phyloP scores from a whole-genome alignment of 805 yeast genomes.

The Blastobotrys muscicola region DNA sequence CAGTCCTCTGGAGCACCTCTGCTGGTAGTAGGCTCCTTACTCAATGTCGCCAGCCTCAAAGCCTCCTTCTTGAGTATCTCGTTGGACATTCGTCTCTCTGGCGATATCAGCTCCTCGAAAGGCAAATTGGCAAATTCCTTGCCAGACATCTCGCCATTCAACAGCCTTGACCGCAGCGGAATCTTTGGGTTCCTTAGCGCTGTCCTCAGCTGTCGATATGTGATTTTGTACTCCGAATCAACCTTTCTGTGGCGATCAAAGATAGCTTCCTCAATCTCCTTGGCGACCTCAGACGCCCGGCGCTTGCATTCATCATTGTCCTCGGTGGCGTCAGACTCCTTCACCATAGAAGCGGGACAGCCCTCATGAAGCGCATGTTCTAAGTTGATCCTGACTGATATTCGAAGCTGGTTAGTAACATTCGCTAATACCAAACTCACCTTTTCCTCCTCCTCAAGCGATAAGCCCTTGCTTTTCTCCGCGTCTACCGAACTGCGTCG shows the following conservation, averaged over 20 bases:
- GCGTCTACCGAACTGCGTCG: neutral
- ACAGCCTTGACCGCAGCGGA: constrained; percentile 16
- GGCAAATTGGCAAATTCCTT: constrained; percentile 24
- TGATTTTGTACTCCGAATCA: constrained; percentile 16
- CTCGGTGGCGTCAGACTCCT: neutral
- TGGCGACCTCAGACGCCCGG: constrained; percentile 12
- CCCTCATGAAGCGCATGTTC: constrained; percentile 5
- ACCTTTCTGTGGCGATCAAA: constrained; percentile 14
- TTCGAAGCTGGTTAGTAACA: constrained; percentile 8
- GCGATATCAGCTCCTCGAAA: constrained; percentile 22
- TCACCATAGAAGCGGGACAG: neutral
- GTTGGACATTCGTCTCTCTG: constrained; percentile 19
- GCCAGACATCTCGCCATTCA: constrained; percentile 20
- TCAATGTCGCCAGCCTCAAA: constrained; percentile 21
- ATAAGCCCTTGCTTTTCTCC: neutral
- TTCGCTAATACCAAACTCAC: constrained; percentile 3
- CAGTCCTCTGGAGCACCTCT: too few relatives aligned
- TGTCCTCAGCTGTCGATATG: neutral
- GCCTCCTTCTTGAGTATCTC: constrained; percentile 20
- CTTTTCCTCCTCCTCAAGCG: constrained; percentile 8
- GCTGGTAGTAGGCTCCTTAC: constrained; percentile 6
- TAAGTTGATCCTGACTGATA: constrained; percentile 8
- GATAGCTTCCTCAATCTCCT: constrained; percentile 20
- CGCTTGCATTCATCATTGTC: neutral
- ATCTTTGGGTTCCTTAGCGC: constrained; percentile 14